These are phyloP conservation scores for Brasenia schreberi DNA, from an alignment of 164 flowering plant species.

Conservation along the genomic window DNA sequence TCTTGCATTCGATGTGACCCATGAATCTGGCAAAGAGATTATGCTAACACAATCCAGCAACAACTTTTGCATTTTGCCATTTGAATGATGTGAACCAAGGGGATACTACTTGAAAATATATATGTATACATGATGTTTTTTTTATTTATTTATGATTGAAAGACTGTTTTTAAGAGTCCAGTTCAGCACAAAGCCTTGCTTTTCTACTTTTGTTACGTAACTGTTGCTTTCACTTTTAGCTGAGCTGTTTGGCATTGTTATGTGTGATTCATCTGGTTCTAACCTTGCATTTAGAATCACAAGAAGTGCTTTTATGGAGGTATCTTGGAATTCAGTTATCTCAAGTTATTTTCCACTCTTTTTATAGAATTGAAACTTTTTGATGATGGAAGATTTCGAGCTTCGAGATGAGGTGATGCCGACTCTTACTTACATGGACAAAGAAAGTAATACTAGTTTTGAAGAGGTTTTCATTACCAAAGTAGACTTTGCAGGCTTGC, in stretches of 20 bases:
- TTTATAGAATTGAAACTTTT: not conserved
- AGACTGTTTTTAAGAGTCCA: not conserved
- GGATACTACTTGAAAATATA: too few species aligned
- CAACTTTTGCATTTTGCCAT: not conserved
- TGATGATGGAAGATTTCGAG: slow-evolving; percentile 20
- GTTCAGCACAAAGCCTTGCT: not conserved
- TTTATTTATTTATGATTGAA: not conserved
- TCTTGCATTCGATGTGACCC: not conserved
- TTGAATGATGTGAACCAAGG: not conserved
- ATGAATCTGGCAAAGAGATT: not conserved
- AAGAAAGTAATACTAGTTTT: slow-evolving; percentile 60
- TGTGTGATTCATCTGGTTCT: slow-evolving; percentile 40
- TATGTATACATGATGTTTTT: not conserved
- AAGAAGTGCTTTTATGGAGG: slow-evolving; percentile 54
- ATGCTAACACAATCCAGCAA: not conserved
- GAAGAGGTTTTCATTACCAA: slow-evolving; percentile 65
- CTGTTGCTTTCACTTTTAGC: slow-evolving; percentile 9
- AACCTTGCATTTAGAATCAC: slow-evolving; percentile 73
- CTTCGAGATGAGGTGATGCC: slow-evolving; percentile 69
- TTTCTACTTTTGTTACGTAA: not conserved
- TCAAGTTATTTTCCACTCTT: not conserved
- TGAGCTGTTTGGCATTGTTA: slow-evolving; percentile 45
- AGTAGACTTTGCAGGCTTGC: slow-evolving; percentile 58
- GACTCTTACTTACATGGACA: slow-evolving; percentile 46
- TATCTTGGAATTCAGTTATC: slow-evolving; percentile 4